Conservation (phyloP, 495 filamentous ascomycete genomes). For the Durotheca rogersii region DNA sequence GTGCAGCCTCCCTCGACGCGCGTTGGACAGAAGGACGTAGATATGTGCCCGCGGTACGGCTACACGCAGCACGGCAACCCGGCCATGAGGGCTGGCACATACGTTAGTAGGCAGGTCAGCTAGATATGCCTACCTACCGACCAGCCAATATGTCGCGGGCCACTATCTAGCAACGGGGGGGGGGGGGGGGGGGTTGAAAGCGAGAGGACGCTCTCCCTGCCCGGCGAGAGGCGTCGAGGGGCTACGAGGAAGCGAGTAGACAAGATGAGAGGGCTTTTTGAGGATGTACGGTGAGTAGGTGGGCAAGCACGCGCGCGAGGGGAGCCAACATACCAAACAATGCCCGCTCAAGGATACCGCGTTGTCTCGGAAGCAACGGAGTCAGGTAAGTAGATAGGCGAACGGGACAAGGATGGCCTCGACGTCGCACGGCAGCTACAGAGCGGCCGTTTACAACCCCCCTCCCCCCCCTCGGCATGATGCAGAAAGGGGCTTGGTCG, state of each 20-base stretch:
- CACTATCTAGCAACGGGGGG: too few relatives aligned
- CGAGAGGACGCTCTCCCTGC: too few relatives aligned
- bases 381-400: slow-evolving; percentile 2
- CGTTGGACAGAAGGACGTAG: slow-evolving; percentile 1
- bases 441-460: slow-evolving; percentile 23
- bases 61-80: slow-evolving; percentile 10
- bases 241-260: not conserved
- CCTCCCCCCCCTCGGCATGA: slow-evolving; percentile 13
- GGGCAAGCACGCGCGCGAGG: too few relatives aligned
- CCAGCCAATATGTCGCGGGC: too few relatives aligned
- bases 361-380: slow-evolving; percentile 26
- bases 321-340: not conserved
- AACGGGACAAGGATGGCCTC: not conserved
- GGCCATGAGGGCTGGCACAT: slow-evolving; percentile 17
- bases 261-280: not conserved
- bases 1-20: too few relatives aligned
- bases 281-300: too few relatives aligned
- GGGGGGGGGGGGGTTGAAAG: too few relatives aligned
- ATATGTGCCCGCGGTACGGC: slow-evolving; percentile 21
- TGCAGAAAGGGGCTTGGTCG: slow-evolving; percentile 8
- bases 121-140: too few relatives aligned
- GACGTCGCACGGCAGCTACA: slow-evolving; percentile 11
- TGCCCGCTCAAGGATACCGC: slow-evolving; percentile 5
- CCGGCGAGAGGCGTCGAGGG: too few relatives aligned
- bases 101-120: too few relatives aligned